These are phyloP conservation scores for Flueggea neowawraea DNA, from an alignment of 441 rosid genomes.

Conservation along the genomic window DNA sequence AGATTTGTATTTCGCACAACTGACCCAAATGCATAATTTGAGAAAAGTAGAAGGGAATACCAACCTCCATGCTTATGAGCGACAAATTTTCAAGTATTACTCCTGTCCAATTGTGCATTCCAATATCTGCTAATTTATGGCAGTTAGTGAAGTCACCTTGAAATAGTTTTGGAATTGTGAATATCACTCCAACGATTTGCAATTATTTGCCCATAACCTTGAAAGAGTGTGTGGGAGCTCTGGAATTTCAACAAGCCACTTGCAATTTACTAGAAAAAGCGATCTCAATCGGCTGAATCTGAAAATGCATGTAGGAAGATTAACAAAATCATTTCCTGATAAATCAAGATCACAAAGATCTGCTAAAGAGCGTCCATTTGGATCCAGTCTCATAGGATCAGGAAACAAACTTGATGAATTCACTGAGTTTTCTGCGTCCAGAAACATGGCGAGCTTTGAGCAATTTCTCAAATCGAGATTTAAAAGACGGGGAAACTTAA, in stretches of 20 bases:
- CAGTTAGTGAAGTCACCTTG: slow-evolving; percentile 18
- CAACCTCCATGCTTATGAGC: too few species aligned
- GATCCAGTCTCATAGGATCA: slow-evolving; percentile 7
- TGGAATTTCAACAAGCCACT: slow-evolving; percentile 8
- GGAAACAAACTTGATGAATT: neutral
- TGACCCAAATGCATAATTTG: too few species aligned
- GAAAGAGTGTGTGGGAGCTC: slow-evolving; percentile 10
- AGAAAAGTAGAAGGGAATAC: too few species aligned
- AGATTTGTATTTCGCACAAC: too few species aligned
- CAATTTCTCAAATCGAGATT: slow-evolving; percentile 11
- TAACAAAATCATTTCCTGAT: slow-evolving; percentile 13
- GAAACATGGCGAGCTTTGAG: slow-evolving; percentile 9
- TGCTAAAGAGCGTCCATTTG: neutral
- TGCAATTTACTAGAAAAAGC: slow-evolving; percentile 11
- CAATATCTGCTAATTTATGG: slow-evolving; percentile 12
- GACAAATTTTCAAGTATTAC: neutral
- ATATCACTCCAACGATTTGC: slow-evolving; percentile 12
- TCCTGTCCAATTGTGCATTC: neutral
- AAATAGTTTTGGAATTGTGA: slow-evolving; percentile 12
- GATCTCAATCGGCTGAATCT: slow-evolving; percentile 2
- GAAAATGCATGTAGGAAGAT: slow-evolving; percentile 5
- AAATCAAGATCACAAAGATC: slow-evolving; percentile 12
- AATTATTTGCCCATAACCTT: slow-evolving; percentile 12
- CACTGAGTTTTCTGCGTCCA: neutral
- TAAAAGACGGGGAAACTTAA: slow-evolving; percentile 4